Evolutionary conservation across 495 filamentous ascomycete species (phyloP).

Genomic region (Cenococcum geophilum): DNA sequence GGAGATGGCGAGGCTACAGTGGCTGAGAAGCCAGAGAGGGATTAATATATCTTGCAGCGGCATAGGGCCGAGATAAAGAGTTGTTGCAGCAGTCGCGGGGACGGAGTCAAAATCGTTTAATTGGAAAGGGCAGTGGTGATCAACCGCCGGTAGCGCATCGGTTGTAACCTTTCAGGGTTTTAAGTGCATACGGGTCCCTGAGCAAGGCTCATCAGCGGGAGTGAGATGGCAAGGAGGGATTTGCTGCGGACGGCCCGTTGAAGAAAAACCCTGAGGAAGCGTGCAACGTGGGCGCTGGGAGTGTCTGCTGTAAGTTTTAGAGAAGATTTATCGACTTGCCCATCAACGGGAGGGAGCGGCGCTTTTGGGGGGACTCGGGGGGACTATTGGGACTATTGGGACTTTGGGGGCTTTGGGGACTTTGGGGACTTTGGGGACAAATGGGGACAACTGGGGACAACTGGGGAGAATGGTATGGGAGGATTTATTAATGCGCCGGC

Average conservation of each 20-base stretch:
- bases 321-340: background rate
- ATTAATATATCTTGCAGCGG: slow-evolving; percentile 25
- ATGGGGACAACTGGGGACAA: no score
- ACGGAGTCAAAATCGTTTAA: slow-evolving; percentile 6
- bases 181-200: background rate
- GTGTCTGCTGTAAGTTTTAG: background rate
- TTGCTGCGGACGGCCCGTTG: background rate
- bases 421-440: no score
- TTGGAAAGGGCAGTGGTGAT: slow-evolving; percentile 19
- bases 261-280: background rate
- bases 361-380: background rate
- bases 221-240: background rate
- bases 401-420: no score
- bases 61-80: slow-evolving; percentile 4
- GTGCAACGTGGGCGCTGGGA: slow-evolving; percentile 4
- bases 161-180: background rate
- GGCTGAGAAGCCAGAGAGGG: slow-evolving; percentile 1
- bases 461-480: no score
- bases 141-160: slow-evolving; percentile 9
- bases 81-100: slow-evolving; percentile 9
- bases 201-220: background rate
- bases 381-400: no score
- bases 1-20: background rate
- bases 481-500: no score
- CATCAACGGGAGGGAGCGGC: background rate